Conservation (phyloP, 108 stramenopile genomes). For the Skeletonema marinoi region DNA sequence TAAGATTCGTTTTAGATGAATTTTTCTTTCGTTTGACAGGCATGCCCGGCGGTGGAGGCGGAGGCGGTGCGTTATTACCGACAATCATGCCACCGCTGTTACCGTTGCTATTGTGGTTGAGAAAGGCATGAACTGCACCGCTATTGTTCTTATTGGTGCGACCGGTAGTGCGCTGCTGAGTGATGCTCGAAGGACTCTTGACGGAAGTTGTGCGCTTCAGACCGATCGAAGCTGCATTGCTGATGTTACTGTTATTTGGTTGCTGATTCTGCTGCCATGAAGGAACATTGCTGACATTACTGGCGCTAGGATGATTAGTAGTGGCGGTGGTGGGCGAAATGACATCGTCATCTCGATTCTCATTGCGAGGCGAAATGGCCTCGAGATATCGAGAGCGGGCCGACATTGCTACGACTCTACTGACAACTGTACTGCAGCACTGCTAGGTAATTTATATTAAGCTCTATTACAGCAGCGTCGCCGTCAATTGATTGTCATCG, state of each 20-base stretch:
- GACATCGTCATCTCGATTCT: background rate
- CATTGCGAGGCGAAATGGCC: conserved; percentile 4
- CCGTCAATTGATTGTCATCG: too few relatives aligned
- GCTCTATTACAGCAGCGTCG: too few relatives aligned
- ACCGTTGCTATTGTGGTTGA: background rate
- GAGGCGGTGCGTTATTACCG: conserved; percentile 4
- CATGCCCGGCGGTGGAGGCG: conserved; percentile 40
- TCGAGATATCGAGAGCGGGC: conserved; percentile 7
- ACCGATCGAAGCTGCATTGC: background rate
- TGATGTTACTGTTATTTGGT: too few relatives aligned
- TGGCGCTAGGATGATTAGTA: background rate
- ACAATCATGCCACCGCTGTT: background rate
- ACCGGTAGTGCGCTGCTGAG: background rate
- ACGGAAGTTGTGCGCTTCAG: background rate
- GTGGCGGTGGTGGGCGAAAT: background rate
- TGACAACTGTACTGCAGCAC: background rate
- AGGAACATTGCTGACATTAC: background rate
- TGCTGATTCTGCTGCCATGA: background rate
- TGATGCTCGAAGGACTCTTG: background rate
- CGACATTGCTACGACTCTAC: background rate
- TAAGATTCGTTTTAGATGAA: background rate
- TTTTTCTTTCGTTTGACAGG: conserved; percentile 34
- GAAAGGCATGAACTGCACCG: too few relatives aligned
- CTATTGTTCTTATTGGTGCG: too few relatives aligned
- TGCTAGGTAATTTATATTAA: too few relatives aligned